Evolutionary conservation across 2,329 filamentous ascomycete genomes (phyloP).

Genomic region (Akanthomyces muscarius): DNA sequence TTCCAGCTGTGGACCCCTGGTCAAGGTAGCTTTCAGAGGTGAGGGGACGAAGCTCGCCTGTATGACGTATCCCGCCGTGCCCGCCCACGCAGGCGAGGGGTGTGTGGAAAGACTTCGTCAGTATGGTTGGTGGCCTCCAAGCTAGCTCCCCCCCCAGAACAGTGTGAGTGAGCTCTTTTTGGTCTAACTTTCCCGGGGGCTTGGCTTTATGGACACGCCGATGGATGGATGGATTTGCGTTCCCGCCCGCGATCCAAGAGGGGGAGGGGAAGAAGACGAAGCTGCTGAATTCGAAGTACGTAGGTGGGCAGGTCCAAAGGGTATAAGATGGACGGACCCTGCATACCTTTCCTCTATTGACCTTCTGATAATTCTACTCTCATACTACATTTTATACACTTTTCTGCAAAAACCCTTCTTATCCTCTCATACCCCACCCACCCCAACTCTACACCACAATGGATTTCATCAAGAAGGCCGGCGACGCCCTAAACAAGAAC

Average conservation of each 20-base stretch:
- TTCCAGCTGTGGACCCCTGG: slow-evolving; percentile 5
- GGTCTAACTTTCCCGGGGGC: background rate
- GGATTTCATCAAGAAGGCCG: slow-evolving; percentile 39
- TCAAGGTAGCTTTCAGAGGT: background rate
- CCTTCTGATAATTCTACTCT: background rate
- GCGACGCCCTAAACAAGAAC: slow-evolving; percentile 19
- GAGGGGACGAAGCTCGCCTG: background rate
- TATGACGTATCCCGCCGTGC: slow-evolving; percentile 13
- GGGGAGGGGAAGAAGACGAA: slow-evolving; percentile 9
- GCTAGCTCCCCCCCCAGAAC: background rate
- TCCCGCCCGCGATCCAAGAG: slow-evolving; percentile 3
- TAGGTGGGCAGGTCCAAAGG: slow-evolving; percentile 1
- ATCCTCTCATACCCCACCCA: slow-evolving; percentile 3
- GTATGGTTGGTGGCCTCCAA: slow-evolving; percentile 4
- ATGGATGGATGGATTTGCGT: slow-evolving; percentile 9
- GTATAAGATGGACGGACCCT: slow-evolving; percentile 22
- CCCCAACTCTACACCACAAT: slow-evolving; percentile 25
- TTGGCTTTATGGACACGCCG: background rate
- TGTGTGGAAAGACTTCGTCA: background rate
- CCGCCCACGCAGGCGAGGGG: background rate
- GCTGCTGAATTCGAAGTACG: background rate
- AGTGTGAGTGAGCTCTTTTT: background rate
- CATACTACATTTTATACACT: background rate
- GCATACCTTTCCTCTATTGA: slow-evolving; percentile 7
- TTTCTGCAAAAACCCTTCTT: background rate